Base-by-base conservation (phyloP, 768 basidiomycete genomes). In the Russula griseocarnosa region DNA sequence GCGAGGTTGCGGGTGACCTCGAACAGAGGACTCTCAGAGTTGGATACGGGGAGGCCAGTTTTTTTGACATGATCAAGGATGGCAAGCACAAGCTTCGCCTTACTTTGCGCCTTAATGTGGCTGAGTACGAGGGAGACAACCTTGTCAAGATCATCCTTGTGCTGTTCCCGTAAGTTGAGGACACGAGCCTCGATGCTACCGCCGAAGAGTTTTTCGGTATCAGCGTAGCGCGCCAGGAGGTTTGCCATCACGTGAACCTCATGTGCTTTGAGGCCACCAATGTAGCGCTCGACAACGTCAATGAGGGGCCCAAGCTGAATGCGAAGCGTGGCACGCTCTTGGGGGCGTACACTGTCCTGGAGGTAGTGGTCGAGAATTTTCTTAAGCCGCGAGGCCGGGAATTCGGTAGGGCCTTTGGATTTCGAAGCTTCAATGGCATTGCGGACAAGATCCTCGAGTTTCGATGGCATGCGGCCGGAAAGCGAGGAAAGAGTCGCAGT, bases 181-280 rank as follows among this genome's bases (percentile, higher is more conserved):
- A 98, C 88, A 46, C 94, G 86, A 55, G 92, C 88, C 76, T 98
- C 95, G 67, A 97, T 94, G 72, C 90, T 90, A 47, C 94, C 94
- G 49, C 92, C 91, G 71, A 99, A 99, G 16, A 98, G 76, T 73
- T 87, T 90, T 77, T 98, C 96, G 0, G 94, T 94, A 56, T 84
- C 80, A 70, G 85, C 88, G 72, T 97, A 98, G 56, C 83, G 82
- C 44, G 80, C 83, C 60, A 99, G 79, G 66, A 98, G 79, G 58
- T 77, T 78, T 0, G 94, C 92, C 63, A 97, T 82, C 7, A 85
- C 85, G 61, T 83, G 78, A 60, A 86, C 86, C 74, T 96, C 93
- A 76, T 98, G 92, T 0, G 85, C 85, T 74, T 94, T 94, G 66
- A 94, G 77, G 18, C 97, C 96, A 58, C 82, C 81, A 62, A 82